phyloP scores from a whole-genome alignment of 1,284 basidiomycete genomes.

The Moesziomyces globuligerus region DNA sequence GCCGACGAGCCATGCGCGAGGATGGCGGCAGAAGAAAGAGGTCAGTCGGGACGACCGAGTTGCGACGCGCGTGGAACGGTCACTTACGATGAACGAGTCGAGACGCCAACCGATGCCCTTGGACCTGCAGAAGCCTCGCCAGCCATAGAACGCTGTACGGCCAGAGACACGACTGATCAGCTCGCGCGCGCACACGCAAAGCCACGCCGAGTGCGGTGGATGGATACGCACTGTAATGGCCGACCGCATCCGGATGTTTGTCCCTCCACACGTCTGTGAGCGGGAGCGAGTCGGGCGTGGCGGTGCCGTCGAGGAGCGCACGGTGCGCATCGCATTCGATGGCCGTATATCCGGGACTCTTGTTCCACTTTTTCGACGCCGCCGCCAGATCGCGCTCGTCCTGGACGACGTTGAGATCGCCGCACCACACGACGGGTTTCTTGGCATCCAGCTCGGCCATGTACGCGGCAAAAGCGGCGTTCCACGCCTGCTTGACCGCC shows the following conservation, averaged over 20 bases:
- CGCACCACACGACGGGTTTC: slow-evolving; percentile 89
- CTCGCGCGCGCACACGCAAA: not conserved
- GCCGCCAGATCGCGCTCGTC: slow-evolving; percentile 66
- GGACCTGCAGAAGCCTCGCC: slow-evolving; percentile 80
- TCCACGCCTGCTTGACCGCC: slow-evolving; percentile 56
- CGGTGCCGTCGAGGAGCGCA: slow-evolving; percentile 59
- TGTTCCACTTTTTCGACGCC: slow-evolving; percentile 69
- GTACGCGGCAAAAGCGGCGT: slow-evolving; percentile 71
- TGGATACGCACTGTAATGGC: slow-evolving; percentile 73
- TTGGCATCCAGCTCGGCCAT: slow-evolving; percentile 77
- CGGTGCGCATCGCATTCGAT: slow-evolving; percentile 72
- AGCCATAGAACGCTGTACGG: slow-evolving; percentile 77
- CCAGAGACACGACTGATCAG: not conserved
- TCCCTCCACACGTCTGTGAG: slow-evolving; percentile 85
- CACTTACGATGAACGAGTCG: slow-evolving; percentile 74
- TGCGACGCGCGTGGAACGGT: not conserved
- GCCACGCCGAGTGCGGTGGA: not conserved
- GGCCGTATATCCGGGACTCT: slow-evolving; percentile 68
- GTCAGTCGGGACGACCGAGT: not conserved
- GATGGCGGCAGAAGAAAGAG: not conserved
- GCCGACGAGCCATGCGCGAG: no score
- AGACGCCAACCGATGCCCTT: slow-evolving; percentile 88
- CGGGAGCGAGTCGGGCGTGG: slow-evolving; percentile 61
- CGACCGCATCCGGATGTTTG: slow-evolving; percentile 74
- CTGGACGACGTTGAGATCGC: slow-evolving; percentile 84